A percentile compares a stretch with the other conserved stretches of the same genome.
Conservation (phyloP, 2,329 filamentous ascomycete species). For the Pyricularia sp. region DNA sequence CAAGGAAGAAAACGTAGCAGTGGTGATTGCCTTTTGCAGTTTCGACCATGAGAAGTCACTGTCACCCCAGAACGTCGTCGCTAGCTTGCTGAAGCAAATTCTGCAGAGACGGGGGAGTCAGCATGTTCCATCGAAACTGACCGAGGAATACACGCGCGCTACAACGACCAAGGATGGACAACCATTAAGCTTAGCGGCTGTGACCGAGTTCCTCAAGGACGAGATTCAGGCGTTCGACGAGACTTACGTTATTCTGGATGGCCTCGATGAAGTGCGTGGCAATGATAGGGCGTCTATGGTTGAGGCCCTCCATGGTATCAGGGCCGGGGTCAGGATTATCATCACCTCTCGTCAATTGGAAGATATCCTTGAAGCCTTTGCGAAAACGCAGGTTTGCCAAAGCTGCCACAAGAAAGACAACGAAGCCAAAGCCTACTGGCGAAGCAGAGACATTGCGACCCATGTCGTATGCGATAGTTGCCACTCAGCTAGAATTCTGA, state of each 20-base stretch:
- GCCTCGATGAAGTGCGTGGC: background rate
- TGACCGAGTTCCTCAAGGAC: background rate
- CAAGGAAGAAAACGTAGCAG: background rate
- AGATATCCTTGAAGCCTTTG: background rate
- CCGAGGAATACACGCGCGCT: background rate
- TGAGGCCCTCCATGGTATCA: background rate
- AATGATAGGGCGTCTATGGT: background rate
- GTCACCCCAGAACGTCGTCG: background rate
- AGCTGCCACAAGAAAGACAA: background rate
- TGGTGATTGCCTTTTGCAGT: background rate
- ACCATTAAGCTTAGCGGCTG: background rate
- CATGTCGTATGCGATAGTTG: background rate
- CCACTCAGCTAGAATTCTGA: background rate
- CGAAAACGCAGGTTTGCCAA: background rate
- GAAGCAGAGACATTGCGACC: background rate
- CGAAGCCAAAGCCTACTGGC: background rate
- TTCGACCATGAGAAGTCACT: background rate
- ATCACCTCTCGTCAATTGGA: background rate
- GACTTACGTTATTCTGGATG: background rate
- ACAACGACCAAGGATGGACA: background rate
- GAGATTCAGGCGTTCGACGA: background rate
- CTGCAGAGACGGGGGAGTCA: background rate
- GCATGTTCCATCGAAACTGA: background rate
- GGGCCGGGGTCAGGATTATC: background rate
- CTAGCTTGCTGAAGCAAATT: background rate